These are phyloP conservation scores for Pseudopithomyces maydicus DNA, from an alignment of 2,329 filamentous ascomycete species.

Conservation along the genomic window DNA sequence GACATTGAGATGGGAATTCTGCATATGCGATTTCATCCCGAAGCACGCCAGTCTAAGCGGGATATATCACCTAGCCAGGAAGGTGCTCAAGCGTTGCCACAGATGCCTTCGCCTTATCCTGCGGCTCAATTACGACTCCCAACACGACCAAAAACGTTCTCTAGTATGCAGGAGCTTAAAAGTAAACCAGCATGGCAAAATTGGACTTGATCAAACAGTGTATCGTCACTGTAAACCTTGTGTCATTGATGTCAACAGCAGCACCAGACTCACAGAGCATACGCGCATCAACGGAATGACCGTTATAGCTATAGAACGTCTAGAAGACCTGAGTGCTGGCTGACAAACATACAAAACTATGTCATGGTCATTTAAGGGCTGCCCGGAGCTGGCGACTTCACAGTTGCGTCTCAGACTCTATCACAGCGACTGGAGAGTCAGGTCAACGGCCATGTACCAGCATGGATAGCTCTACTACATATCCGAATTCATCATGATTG, in stretches of 20 bases:
- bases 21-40: not conserved
- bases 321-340: too few species aligned
- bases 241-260: too few species aligned
- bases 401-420: too few species aligned
- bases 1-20: not conserved
- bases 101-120: constrained; percentile 15
- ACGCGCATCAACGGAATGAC: too few species aligned
- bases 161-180: not conserved
- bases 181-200: not conserved
- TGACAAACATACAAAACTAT: too few species aligned
- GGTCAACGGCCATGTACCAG: too few species aligned
- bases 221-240: not conserved
- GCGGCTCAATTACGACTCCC: not conserved
- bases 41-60: constrained; percentile 8
- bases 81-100: constrained; percentile 23
- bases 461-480: too few species aligned
- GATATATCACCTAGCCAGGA: constrained; percentile 14
- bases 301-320: too few species aligned
- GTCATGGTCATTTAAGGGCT: too few species aligned
- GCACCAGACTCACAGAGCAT: too few species aligned
- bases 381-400: too few species aligned
- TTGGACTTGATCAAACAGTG: not conserved
- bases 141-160: not conserved
- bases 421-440: too few species aligned
- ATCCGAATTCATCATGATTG: not conserved